phyloP scores from a whole-genome alignment of 2,329 filamentous ascomycete species.

The Blumeria hordei region DNA sequence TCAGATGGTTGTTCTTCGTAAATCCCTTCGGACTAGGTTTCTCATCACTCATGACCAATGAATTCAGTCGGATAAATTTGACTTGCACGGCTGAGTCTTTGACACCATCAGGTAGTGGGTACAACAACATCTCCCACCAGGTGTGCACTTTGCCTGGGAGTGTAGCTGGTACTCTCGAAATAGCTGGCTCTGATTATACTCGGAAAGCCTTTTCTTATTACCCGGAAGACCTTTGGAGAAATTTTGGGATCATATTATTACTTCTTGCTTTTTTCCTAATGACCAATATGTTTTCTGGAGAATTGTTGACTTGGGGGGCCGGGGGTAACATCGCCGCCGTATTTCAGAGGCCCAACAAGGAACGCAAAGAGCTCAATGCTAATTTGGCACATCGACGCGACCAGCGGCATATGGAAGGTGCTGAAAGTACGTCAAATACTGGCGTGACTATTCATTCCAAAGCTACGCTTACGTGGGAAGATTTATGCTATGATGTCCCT shows the following conservation, averaged over 20 bases:
- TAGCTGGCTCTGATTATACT: slow-evolving; percentile 48
- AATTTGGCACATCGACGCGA: slow-evolving; percentile 34
- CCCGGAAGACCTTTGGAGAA: slow-evolving; percentile 49
- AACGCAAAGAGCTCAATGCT: slow-evolving; percentile 40
- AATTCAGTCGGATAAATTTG: slow-evolving; percentile 47
- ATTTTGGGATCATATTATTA: slow-evolving; percentile 57
- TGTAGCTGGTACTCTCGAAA: slow-evolving; percentile 32
- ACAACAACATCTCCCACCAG: slow-evolving; percentile 48
- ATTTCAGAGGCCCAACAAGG: slow-evolving; percentile 45
- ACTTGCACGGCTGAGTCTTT: slow-evolving; percentile 43
- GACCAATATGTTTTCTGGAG: slow-evolving; percentile 55
- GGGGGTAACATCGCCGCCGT: slow-evolving; percentile 63
- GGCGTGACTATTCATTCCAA: slow-evolving; percentile 30
- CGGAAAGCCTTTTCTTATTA: slow-evolving; percentile 41
- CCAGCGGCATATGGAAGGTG: slow-evolving; percentile 24
- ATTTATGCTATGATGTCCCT: slow-evolving; percentile 54
- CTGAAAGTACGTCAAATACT: slow-evolving; percentile 14
- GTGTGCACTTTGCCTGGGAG: slow-evolving; percentile 63
- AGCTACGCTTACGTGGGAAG: slow-evolving; percentile 64
- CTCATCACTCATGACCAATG: slow-evolving; percentile 62
- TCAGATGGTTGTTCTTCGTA: slow-evolving; percentile 61
- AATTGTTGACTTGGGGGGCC: slow-evolving; percentile 53
- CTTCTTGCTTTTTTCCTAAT: slow-evolving; percentile 55
- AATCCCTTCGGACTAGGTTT: slow-evolving; percentile 56
- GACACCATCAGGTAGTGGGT: slow-evolving; percentile 45